Conservation (phyloP, 1,284 basidiomycete genomes). For the Cryptococcus neoformans region DNA sequence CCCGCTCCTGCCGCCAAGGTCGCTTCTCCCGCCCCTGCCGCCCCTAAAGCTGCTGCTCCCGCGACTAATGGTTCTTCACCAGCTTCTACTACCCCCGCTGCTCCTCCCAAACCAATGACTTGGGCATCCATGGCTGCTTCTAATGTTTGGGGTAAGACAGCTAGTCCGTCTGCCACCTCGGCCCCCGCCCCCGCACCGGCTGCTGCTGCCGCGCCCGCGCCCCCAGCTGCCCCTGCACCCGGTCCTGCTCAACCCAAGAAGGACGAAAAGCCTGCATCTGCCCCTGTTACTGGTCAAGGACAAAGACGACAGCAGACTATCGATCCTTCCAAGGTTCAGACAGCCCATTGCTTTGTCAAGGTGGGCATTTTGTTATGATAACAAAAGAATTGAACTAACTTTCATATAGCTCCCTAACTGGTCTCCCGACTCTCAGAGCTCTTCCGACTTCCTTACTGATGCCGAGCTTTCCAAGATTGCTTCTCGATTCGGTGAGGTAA, state of each 20-base stretch:
- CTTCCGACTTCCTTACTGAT: slow-evolving; percentile 69
- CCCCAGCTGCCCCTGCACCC: slow-evolving; percentile 15
- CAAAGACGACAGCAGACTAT: not conserved
- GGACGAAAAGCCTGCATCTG: slow-evolving; percentile 9
- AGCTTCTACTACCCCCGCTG: slow-evolving; percentile 20
- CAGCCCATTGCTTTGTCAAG: slow-evolving; percentile 83
- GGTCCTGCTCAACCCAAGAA: slow-evolving; percentile 3
- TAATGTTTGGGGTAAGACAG: slow-evolving; percentile 53
- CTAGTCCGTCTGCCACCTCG: slow-evolving; percentile 45
- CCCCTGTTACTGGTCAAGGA: slow-evolving; percentile 1
- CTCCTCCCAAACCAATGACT: slow-evolving; percentile 57
- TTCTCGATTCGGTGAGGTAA: slow-evolving; percentile 77
- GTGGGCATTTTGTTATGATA: slow-evolving; percentile 46
- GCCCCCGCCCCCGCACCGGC: slow-evolving; percentile 53
- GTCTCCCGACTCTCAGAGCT: slow-evolving; percentile 52
- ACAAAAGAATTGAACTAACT: not conserved
- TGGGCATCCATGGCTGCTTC: slow-evolving; percentile 90
- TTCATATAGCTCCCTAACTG: slow-evolving; percentile 48
- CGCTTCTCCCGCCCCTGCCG: slow-evolving; percentile 13
- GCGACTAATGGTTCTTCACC: slow-evolving; percentile 14
- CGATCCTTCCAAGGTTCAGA: slow-evolving; percentile 61
- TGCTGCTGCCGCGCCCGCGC: slow-evolving; percentile 26
- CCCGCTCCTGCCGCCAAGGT: slow-evolving; percentile 14
- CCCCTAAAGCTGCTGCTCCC: slow-evolving; percentile 9
- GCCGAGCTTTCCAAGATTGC: slow-evolving; percentile 61